Percentiles rank a stretch among this genome's conserved stretches.
phyloP scores from a whole-genome alignment of 352 stramenopile species.

The Pythium apleroticum region DNA sequence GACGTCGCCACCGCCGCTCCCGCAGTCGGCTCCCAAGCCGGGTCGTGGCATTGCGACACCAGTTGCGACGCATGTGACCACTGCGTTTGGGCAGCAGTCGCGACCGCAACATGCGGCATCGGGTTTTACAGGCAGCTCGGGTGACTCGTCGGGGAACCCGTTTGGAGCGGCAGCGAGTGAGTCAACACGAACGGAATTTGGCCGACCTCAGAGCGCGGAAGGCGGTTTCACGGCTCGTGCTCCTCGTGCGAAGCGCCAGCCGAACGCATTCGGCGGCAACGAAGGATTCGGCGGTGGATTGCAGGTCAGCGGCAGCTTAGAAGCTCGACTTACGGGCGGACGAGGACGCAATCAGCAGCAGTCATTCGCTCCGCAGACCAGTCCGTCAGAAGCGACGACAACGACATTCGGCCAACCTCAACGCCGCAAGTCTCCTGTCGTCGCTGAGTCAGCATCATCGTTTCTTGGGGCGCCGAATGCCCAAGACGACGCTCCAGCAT shows the following conservation, averaged over 20 bases:
- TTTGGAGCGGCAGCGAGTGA: slow-evolving; percentile 8
- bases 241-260: slow-evolving; percentile 15
- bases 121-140: not conserved
- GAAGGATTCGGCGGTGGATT: slow-evolving; percentile 7
- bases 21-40: slow-evolving; percentile 10
- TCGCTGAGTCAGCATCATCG: not conserved
- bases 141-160: slow-evolving; percentile 3
- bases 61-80: not conserved
- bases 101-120: not conserved
- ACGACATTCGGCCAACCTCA: slow-evolving; percentile 6
- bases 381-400: not conserved
- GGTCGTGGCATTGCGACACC: slow-evolving; percentile 19
- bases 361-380: not conserved
- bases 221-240: not conserved
- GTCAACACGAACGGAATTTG: slow-evolving; percentile 17
- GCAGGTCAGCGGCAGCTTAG: slow-evolving; percentile 12
- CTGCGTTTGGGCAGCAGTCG: slow-evolving; percentile 19
- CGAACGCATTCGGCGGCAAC: slow-evolving; percentile 10
- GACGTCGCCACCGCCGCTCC: slow-evolving; percentile 14
- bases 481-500: not conserved
- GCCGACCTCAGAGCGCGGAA: not conserved
- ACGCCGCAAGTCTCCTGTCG: slow-evolving; percentile 3
- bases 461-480: not conserved
- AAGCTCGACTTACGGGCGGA: slow-evolving; percentile 20
- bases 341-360: slow-evolving; percentile 3